Evolutionary conservation across 2,329 filamentous ascomycete species (phyloP), one percentile per base, ranked within the genome.

Genomic region (Calonectria honghensis): DNA sequence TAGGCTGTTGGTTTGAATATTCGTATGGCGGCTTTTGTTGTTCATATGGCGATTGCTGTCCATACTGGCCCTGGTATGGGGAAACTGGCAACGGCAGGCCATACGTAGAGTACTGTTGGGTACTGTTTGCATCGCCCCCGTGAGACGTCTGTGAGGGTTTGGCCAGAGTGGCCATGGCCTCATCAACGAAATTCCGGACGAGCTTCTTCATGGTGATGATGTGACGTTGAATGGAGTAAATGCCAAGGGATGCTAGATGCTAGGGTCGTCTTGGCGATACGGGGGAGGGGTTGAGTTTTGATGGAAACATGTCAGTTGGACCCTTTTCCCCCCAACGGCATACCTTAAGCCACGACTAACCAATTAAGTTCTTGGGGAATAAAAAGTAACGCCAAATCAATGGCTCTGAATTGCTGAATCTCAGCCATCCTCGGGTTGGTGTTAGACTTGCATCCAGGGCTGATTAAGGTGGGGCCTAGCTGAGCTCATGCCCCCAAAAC

Each of bases 161-260:
- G 57, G 57, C 32, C n/a, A 61, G n/a, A 29, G 57, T 39, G 35
- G 57, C 57, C n/a, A 61, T 35, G 7, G 57, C 57, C 57, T 61
- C 57, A 18, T 61, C 35, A 37, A 61, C 57, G 20, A 61, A 61
- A 20, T 41, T 61, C 16, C 57, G 37, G 16, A 61, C 57, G 16
- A 61, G 32, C n/a, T 61, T 61, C 57, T 61, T 61, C 57, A 61
- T 61, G n/a, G 35, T 54, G 29, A 31, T 31, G 4, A 6, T 11
- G 7, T 29, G 35, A 29, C n/a, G 32, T 24, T 29, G 6, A 9
- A 18, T n/a, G 13, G 29, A 10, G 35, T 13, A 41, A 27, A 37
- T 18, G 35, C 57, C 57, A 61, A 61, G 57, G 24, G 4, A 16
- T 41, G 20, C 35, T 41, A 39, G 35, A 41, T 39, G 37, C 37